These are phyloP conservation scores for Pachyrhizus erosus DNA, from an alignment of 306 rosid genomes.

Conservation along the genomic window DNA sequence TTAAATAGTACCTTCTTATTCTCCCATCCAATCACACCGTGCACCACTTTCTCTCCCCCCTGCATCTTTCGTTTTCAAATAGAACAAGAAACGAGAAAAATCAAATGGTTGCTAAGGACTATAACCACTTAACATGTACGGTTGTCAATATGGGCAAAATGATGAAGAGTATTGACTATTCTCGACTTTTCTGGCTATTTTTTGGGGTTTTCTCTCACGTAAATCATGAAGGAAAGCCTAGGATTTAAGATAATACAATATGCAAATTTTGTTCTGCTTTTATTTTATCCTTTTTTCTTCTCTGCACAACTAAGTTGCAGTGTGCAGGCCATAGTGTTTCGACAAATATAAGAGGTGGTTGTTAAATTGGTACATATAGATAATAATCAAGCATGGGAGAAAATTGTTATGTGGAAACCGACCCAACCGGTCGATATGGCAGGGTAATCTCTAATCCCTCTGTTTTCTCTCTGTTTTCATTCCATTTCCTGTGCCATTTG, in stretches of 20 bases:
- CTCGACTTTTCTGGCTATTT: slow-evolving; percentile 62
- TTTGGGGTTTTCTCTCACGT: slow-evolving; percentile 64
- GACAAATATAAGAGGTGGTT: slow-evolving; percentile 5
- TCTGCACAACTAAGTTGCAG: slow-evolving; percentile 4
- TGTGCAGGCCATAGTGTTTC: not conserved
- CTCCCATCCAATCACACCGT: slow-evolving; percentile 34
- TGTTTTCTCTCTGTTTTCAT: not conserved
- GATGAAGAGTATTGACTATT: slow-evolving; percentile 64
- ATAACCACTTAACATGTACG: slow-evolving; percentile 50
- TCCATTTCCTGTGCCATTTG: slow-evolving; percentile 23
- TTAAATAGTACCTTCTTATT: slow-evolving; percentile 41
- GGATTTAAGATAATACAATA: slow-evolving; percentile 49
- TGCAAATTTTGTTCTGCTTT: not conserved
- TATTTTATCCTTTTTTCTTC: too few species aligned
- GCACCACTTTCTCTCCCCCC: not conserved
- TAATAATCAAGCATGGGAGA: slow-evolving; percentile 41
- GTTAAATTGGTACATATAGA: not conserved
- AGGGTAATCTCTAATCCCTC: slow-evolving; percentile 59
- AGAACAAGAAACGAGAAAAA: slow-evolving; percentile 40
- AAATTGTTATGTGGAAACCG: slow-evolving; percentile 67
- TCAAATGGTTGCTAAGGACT: slow-evolving; percentile 55
- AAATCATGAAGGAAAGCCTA: slow-evolving; percentile 79
- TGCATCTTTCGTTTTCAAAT: slow-evolving; percentile 39
- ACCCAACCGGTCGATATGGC: slow-evolving; percentile 88
- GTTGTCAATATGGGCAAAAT: slow-evolving; percentile 61